Percentiles rank a stretch among this genome's conserved stretches.
Evolutionary conservation across 495 filamentous ascomycete species (phyloP).

Genomic region (Paragyromitra xinjiangensis): DNA sequence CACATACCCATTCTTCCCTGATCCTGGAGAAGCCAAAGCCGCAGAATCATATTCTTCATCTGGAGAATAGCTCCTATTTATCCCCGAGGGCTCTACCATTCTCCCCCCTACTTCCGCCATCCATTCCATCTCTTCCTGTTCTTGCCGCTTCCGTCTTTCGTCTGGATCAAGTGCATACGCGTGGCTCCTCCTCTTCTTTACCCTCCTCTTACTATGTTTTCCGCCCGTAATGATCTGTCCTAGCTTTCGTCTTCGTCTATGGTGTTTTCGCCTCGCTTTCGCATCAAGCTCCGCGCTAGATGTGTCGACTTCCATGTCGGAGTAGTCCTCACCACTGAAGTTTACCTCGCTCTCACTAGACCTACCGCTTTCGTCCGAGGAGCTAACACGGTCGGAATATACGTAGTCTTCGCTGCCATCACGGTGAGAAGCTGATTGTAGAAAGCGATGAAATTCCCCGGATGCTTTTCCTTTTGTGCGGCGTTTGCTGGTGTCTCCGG

Average conservation of each 20-base stretch:
- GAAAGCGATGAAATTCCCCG: conserved; percentile 22
- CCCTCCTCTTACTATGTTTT: conserved; percentile 42
- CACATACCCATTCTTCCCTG: conserved; percentile 20
- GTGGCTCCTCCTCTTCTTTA: conserved; percentile 48
- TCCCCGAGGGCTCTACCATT: conserved; percentile 19
- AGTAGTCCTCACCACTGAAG: conserved; percentile 31
- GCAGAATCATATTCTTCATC: conserved; percentile 52
- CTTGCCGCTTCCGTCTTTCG: conserved; percentile 51
- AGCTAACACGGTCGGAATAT: conserved; percentile 28
- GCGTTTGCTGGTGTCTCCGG: conserved; percentile 18
- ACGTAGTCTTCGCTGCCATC: conserved; percentile 29
- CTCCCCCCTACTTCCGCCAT: conserved; percentile 50
- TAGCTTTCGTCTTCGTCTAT: conserved; percentile 52
- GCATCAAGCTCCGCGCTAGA: conserved; percentile 34
- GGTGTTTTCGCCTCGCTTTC: conserved; percentile 48
- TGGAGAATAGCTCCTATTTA: conserved; percentile 34
- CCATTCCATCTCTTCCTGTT: conserved; percentile 55
- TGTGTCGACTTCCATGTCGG: conserved; percentile 25
- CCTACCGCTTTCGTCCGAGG: conserved; percentile 45
- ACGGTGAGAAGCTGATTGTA: conserved; percentile 26
- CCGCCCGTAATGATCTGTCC: conserved; percentile 50
- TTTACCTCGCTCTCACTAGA: conserved; percentile 46
- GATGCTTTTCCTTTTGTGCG: conserved; percentile 18
- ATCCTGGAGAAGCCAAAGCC: conserved; percentile 15
- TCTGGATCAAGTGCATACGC: conserved; percentile 46